Conservation (phyloP, 176 grass and related monocot species). For the Echinochloa phyllopogon region DNA sequence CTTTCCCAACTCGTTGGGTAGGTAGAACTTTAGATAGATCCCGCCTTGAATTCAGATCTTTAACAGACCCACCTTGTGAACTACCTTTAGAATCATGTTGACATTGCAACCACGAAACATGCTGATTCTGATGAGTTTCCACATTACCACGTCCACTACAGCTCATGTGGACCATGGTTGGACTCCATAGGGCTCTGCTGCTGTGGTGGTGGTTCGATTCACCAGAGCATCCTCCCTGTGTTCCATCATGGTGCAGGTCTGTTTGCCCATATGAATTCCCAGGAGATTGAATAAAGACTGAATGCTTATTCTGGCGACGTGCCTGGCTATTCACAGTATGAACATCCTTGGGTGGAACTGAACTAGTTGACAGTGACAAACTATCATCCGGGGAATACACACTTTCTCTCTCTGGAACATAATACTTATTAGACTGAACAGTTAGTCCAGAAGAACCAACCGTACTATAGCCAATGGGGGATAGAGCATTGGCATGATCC, state of each 20-base stretch:
- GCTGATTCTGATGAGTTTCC: constrained; percentile 47
- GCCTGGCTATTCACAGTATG: constrained; percentile 39
- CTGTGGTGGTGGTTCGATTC: constrained; percentile 49
- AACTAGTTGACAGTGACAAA: constrained; percentile 43
- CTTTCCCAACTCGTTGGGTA: constrained; percentile 45
- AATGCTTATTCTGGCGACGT: constrained; percentile 32
- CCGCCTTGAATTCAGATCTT: constrained; percentile 46
- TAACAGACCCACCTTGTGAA: constrained; percentile 43
- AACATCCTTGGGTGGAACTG: constrained; percentile 51
- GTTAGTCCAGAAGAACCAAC: constrained; percentile 45
- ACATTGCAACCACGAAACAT: constrained; percentile 35
- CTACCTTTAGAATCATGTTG: constrained; percentile 42
- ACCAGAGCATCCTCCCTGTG: constrained; percentile 49
- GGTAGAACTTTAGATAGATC: constrained; percentile 37
- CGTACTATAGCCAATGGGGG: constrained; percentile 52
- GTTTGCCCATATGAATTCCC: constrained; percentile 41
- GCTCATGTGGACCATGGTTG: constrained; percentile 25
- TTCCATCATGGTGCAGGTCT: constrained; percentile 45
- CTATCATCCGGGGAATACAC: constrained; percentile 49
- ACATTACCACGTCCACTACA: constrained; percentile 42
- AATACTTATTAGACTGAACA: constrained; percentile 39
- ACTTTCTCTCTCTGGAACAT: constrained; percentile 40
- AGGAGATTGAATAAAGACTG: constrained; percentile 33
- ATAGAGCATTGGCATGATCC: constrained; percentile 48
- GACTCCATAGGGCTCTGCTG: constrained; percentile 44